These are phyloP conservation scores for Fraxinus latifolia DNA, from an alignment of 305 asterid species.

Conservation along the genomic window DNA sequence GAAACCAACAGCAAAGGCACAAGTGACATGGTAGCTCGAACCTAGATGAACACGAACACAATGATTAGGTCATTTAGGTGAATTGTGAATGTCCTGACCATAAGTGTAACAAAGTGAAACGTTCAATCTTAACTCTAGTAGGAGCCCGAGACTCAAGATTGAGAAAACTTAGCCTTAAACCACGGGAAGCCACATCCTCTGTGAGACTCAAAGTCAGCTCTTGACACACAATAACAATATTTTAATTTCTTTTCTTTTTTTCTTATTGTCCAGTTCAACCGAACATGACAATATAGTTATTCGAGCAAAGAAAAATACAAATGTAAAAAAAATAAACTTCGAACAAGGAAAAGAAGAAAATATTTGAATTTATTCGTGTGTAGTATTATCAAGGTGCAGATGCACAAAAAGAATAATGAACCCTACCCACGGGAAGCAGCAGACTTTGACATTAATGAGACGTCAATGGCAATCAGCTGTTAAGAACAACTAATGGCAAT, in stretches of 20 bases:
- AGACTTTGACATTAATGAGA: constrained; percentile 31
- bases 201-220: background rate
- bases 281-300: background rate
- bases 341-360: background rate
- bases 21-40: background rate
- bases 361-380: constrained; percentile 34
- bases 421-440: constrained; percentile 52
- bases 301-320: background rate
- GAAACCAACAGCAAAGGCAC: background rate
- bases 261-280: background rate
- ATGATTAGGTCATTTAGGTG: background rate
- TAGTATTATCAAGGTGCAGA: constrained; percentile 28
- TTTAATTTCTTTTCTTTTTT: background rate
- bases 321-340: background rate
- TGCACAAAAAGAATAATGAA: constrained; percentile 47
- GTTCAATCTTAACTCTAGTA: background rate
- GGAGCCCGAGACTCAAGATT: background rate
- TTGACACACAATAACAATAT: background rate
- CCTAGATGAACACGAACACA: background rate
- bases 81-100: background rate
- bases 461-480: constrained; percentile 33
- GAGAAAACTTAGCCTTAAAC: background rate
- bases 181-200: background rate
- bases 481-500: constrained; percentile 47
- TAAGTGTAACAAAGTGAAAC: background rate